phyloP scores from a whole-genome alignment of 805 yeast species.

The Jamesozyma gamospora region DNA sequence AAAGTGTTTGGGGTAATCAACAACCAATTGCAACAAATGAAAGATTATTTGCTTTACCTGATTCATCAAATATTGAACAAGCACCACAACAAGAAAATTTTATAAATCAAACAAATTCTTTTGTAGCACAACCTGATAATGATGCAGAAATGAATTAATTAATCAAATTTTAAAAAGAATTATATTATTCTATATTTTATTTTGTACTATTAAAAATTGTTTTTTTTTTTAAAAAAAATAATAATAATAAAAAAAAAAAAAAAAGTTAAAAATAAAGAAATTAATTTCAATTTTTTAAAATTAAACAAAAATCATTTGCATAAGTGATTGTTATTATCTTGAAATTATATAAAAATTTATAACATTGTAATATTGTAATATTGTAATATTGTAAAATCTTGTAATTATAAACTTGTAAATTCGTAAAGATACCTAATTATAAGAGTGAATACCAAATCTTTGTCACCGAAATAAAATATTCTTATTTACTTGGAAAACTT shows the following conservation, averaged over 20 bases:
- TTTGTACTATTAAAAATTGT: background rate
- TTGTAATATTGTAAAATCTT: background rate
- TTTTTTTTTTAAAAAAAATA: background rate
- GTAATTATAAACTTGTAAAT: no score
- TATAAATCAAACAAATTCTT: constrained; percentile 8
- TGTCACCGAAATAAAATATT: no score
- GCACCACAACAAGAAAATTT: constrained; percentile 41
- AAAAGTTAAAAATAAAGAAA: constrained; percentile 3
- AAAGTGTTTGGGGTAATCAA: constrained; percentile 3
- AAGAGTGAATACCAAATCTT: no score
- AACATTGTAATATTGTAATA: no score
- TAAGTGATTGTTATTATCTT: constrained; percentile 15
- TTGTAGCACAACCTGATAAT: constrained; percentile 17
- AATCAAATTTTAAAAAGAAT: background rate
- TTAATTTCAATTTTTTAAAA: constrained; percentile 1
- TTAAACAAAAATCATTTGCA: constrained; percentile 18
- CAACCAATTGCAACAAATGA: constrained; percentile 37
- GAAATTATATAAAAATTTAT: no score
- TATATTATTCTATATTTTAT: background rate
- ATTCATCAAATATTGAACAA: constrained; percentile 60
- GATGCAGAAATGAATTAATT: constrained; percentile 22
- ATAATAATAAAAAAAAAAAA: constrained; percentile 4
- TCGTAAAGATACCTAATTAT: no score
- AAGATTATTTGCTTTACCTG: constrained; percentile 71
- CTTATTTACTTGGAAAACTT: no score